These are phyloP conservation scores for Cordyceps fumosorosea DNA, from an alignment of 2,329 filamentous ascomycete species.

Conservation along the genomic window DNA sequence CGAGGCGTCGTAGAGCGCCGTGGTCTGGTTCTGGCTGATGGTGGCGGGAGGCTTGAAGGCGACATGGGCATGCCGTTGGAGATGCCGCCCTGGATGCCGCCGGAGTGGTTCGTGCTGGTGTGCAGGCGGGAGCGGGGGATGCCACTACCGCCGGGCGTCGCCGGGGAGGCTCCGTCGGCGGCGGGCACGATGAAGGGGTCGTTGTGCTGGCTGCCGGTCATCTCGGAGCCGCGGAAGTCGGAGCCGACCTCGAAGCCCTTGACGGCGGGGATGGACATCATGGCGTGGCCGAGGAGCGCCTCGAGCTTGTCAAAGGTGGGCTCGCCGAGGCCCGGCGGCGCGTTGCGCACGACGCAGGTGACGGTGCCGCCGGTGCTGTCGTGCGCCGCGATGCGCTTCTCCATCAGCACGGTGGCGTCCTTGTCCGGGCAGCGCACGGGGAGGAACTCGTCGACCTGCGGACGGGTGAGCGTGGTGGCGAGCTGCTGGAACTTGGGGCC, in stretches of 20 bases:
- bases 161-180: neutral
- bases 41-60: constrained; percentile 95
- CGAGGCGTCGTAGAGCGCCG: constrained; percentile 68
- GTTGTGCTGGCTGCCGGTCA: constrained; percentile 84
- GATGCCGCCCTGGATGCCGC: constrained; percentile 93
- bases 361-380: constrained; percentile 95
- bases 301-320: constrained; percentile 95
- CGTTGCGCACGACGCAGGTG: constrained; percentile 85
- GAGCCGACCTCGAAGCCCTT: constrained; percentile 96
- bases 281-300: constrained; percentile 83
- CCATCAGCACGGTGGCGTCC: no score
- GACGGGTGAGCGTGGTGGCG: constrained; percentile 63
- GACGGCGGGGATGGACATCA: constrained; percentile 90
- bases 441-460: constrained; percentile 74
- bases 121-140: constrained; percentile 56
- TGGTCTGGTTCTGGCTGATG: constrained; percentile 81
- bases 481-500: constrained; percentile 76
- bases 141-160: constrained; percentile 20
- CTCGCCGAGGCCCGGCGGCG: constrained; percentile 81
- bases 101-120: constrained; percentile 91
- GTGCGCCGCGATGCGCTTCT: constrained; percentile 66
- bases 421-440: constrained; percentile 82
- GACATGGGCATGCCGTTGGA: constrained; percentile 73
- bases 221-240: constrained; percentile 79
- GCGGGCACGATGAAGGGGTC: constrained; percentile 44